phyloP scores from a whole-genome alignment of 1,139 yeast genomes.

The Lizanozyma gosingica region DNA sequence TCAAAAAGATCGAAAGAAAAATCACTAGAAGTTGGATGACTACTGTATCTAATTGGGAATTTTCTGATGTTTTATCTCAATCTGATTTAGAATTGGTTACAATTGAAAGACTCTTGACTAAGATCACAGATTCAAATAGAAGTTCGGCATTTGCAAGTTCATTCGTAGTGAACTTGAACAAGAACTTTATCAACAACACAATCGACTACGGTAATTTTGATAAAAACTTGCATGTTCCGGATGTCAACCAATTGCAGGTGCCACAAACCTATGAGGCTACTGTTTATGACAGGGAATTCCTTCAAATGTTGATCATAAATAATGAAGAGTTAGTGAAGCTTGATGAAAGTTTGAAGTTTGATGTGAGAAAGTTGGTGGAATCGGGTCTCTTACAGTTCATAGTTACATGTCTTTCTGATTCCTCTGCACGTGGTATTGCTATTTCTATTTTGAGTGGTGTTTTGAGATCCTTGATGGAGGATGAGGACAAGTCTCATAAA shows the following conservation, averaged over 20 bases:
- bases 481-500: constrained; percentile 20
- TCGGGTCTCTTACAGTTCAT: constrained; percentile 50
- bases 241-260: constrained; percentile 5
- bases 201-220: constrained; percentile 16
- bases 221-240: constrained; percentile 2
- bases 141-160: not conserved
- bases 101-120: constrained; percentile 35
- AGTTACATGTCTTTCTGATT: constrained; percentile 36
- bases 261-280: constrained; percentile 13
- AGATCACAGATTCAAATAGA: constrained; percentile 31
- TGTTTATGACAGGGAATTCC: constrained; percentile 53
- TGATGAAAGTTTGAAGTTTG: constrained; percentile 24
- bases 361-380: constrained; percentile 51
- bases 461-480: constrained; percentile 20
- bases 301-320: constrained; percentile 47
- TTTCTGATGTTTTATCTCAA: constrained; percentile 31
- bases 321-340: constrained; percentile 50
- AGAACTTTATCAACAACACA: constrained; percentile 41
- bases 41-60: constrained; percentile 58
- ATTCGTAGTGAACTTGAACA: constrained; percentile 47
- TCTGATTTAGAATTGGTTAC: constrained; percentile 37
- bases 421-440: constrained; percentile 7
- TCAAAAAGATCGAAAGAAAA: constrained; percentile 48
- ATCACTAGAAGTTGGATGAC: constrained; percentile 47
- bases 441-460: constrained; percentile 39